phyloP scores from a whole-genome alignment of 163 green algal species.

The Scenedesmus sp. region DNA sequence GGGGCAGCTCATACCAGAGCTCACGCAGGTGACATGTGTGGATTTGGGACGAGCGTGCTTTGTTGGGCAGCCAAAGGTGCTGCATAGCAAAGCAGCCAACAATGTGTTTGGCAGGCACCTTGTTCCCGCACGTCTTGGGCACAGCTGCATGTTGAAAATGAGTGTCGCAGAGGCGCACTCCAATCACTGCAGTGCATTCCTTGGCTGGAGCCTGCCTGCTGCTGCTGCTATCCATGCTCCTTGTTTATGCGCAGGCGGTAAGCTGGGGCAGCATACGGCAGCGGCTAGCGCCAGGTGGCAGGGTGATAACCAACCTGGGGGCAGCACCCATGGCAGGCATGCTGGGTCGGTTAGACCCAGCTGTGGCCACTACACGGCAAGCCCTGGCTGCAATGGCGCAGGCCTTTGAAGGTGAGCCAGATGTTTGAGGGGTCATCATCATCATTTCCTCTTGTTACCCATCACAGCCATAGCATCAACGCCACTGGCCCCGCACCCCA shows the following conservation, averaged over 20 bases:
- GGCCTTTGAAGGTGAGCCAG: constrained; percentile 53
- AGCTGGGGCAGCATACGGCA: constrained; percentile 44
- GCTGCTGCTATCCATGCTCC: not conserved
- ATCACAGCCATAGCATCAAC: too few species aligned
- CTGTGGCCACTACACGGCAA: constrained; percentile 33
- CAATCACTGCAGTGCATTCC: too few species aligned
- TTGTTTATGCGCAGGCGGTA: not conserved
- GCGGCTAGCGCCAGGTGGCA: constrained; percentile 12
- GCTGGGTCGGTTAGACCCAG: not conserved
- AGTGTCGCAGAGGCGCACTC: too few species aligned
- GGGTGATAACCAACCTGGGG: constrained; percentile 57
- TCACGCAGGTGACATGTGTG: constrained; percentile 54
- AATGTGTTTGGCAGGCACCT: too few species aligned
- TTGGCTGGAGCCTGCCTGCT: not conserved
- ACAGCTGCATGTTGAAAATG: too few species aligned
- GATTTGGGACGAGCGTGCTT: too few species aligned
- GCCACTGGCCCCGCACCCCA: too few species aligned
- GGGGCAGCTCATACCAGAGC: constrained; percentile 50
- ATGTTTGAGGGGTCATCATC: too few species aligned
- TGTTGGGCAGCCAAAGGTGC: too few species aligned
- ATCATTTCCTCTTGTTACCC: too few species aligned
- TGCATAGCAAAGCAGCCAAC: too few species aligned
- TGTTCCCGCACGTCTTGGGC: too few species aligned
- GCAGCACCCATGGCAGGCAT: not conserved
- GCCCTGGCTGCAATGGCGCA: constrained; percentile 54